Base-by-base conservation (phyloP, 2,329 filamentous ascomycete species). In the Neofusicoccum ribis region DNA sequence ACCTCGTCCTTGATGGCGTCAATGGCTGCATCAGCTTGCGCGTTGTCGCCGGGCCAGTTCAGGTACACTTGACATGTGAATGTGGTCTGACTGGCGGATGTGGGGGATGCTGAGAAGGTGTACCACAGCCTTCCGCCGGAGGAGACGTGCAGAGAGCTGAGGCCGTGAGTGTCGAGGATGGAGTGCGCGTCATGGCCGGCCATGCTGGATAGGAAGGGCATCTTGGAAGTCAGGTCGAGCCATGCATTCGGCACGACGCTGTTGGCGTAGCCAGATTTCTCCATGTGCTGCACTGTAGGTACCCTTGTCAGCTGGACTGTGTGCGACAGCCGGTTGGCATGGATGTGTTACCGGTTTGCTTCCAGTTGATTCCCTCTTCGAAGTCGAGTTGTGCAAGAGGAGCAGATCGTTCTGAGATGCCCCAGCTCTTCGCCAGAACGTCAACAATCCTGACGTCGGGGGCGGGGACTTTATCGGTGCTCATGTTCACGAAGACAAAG, bases 361-460 rank as follows among this genome's bases (percentile, higher is more conserved):
- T 81, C 78, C 79, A 81, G 66, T 80, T 80, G 58, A 77, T 76
- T 0, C 74, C 71, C 3, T 76, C 71, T 11, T 73, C 70, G 65
- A 77, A 70, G 5, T 76, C 73, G 74, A 75, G 78, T 14, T 72
- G 70, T 1, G 60, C 74, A 62, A 70, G 72, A 72, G 66, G 75
- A 74, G 59, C 68, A 15, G 66, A 67, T 11, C 54, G 39, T 11
- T 67, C 51, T 14, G 51, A 54, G 27, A 71, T 69, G 0, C 65
- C 65, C 66, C 68, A 56, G n/a, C 68, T 52, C 14, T n/a, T 49
- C 14, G 66, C 56, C 37, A 71, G 65, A 1, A 51, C 44, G 11
- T 67, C 61, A n/a, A 68, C 50, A 3, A 51, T 44, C 12, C 66
- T 66, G 49, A 67, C 44, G 27, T 68, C 65, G 3, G 69, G 70